Evolutionary conservation across 2,329 filamentous ascomycete genomes (phyloP), one percentile per base, ranked within the genome.

Genomic region (Chalaropsis thielavioides): DNA sequence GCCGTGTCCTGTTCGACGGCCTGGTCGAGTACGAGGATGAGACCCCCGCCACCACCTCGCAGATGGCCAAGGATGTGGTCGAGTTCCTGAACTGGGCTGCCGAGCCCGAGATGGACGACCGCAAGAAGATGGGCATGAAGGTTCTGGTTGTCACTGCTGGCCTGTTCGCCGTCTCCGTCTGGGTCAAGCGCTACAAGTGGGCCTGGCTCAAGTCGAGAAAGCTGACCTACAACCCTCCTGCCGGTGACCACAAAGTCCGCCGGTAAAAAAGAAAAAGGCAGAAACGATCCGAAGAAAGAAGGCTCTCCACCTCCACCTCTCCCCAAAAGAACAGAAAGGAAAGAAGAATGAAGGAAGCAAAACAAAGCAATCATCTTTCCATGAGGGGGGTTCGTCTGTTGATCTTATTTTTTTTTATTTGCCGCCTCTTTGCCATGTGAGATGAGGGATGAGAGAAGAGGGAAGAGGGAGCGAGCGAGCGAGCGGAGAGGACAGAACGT

Each of bases 181-280:
- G 92, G 91, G 88, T 97, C 70, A 99, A 99, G 89, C 87, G 92
- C 80, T 99, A 99, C 87, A 99, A 97, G 86, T 99, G 94, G 94
- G 83, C 91, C 68, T 86, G 89, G 73, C 80, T 99, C 77, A 99
- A 99, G 88, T 88, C 91, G 72, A 87, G 94, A 74, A 96, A 97
- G 87, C 80, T 97, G 72, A 81, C 85, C 71, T 96, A 95, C 80
- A 88, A 86, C 75, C 89, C 90, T 69, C 90, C 90, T 64, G 79
- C 81, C 74, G 77, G 76, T 68, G 74, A 73, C 72, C 77, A 78
- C 72, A 72, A 72, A 63, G 72, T 76, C 70, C 81, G 81, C 73
- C 75, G 74, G 71, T 83, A 78, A 77, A 71, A 65, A 70, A 70
- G 69, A 43, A 54, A 67, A 62, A 43, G 41, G 24, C 19, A 31